Evolutionary conservation across 2,329 filamentous ascomycete species (phyloP), one percentile per base, ranked within the genome.

Genomic region (Periglandula ipomoeae): DNA sequence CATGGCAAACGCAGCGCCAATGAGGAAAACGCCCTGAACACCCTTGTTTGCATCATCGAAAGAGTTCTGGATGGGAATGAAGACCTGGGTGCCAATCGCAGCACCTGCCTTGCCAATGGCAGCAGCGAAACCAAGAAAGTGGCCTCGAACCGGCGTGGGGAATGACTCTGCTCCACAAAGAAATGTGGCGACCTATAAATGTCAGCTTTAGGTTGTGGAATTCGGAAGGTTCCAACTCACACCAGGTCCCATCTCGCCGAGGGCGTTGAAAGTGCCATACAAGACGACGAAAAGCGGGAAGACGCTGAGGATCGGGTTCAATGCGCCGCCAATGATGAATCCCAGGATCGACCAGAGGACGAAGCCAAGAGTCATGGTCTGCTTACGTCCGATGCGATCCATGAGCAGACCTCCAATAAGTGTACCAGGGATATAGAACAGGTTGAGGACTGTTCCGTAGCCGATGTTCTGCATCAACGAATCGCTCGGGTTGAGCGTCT

Each of bases 81-180:
- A 89, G 8, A 93, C 81, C 58, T 87, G 90, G 1, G 85, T 88
- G 8, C 90, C 90, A 8, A 94, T 81, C 56, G 95, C 95, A 2
- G 88, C 90, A 46, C 84, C 84, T 35, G 89, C 76, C 65, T 89
- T 90, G 52, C 86, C 86, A 2, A 81, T 60, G 0, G 85, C 85
- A 0, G 86, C 85, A 0, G 85, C 85, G 40, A 87, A 75, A 3
- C 84, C 81, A 56, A 85, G 84, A 65, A 84, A 85, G 41, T 71
- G 73, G 2, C 89, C 90, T 38, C 89, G 79, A n/a, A 95, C 84
- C n/a, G n/a, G n/a, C n/a, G n/a, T n/a, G n/a, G n/a, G n/a, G n/a
- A n/a, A n/a, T n/a, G n/a, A n/a, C n/a, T n/a, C n/a, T n/a, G n/a
- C n/a, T n/a, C n/a, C n/a, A n/a, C n/a, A n/a, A n/a, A n/a, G n/a